Evolutionary conservation across 257 asterid species (phyloP).

Genomic region (Nicotiana otophora): DNA sequence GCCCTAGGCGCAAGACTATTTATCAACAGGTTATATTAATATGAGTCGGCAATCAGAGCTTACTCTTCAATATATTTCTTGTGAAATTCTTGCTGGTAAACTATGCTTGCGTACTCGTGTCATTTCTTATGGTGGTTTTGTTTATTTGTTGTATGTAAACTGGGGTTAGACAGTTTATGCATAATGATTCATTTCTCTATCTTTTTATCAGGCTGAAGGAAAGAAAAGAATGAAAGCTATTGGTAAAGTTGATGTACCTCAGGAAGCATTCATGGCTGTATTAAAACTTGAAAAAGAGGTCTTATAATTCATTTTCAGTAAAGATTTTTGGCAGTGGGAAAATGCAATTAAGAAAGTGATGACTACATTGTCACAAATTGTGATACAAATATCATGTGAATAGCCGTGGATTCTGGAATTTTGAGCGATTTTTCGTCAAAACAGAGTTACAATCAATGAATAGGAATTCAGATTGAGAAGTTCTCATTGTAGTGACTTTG

Average conservation of each 20-base stretch:
- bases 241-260: conserved; percentile 94
- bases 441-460: neutral
- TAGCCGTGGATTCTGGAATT: neutral
- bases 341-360: neutral
- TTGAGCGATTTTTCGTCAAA: neutral
- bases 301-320: conserved; percentile 29
- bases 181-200: neutral
- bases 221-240: conserved; percentile 97
- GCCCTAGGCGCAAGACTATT: neutral
- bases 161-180: neutral
- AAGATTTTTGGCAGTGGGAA: neutral
- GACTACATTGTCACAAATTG: neutral
- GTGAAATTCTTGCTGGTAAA: neutral
- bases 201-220: conserved; percentile 77
- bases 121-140: neutral
- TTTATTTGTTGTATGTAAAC: neutral
- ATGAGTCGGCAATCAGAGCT: neutral
- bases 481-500: neutral
- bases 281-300: conserved; percentile 96
- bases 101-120: neutral
- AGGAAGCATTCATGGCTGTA: conserved; percentile 99
- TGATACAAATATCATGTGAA: conserved; percentile 1
- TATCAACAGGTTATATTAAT: neutral
- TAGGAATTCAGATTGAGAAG: neutral
- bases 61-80: neutral